Evolutionary conservation across 1,284 basidiomycete species (phyloP).

Genomic region (Apiotrichum akiyoshidainum): DNA sequence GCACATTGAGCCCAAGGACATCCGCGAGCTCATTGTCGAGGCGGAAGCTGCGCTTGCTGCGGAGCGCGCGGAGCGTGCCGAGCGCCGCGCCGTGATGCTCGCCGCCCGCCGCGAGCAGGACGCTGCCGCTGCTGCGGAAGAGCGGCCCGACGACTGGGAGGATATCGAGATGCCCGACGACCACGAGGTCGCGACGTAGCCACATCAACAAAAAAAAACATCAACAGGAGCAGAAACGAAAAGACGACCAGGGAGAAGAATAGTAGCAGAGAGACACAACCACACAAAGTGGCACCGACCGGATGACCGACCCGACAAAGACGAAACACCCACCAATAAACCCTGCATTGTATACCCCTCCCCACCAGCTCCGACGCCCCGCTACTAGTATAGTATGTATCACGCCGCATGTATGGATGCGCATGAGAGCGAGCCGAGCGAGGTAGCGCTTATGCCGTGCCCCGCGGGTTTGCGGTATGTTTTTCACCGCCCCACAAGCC

Average conservation of each 20-base stretch:
- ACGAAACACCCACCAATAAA: background rate
- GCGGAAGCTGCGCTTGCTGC: too few relatives aligned
- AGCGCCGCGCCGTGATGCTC: too few relatives aligned
- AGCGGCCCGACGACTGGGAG: background rate
- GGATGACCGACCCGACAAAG: background rate
- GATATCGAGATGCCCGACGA: background rate
- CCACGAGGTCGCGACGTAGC: background rate
- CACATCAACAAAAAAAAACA: too few relatives aligned
- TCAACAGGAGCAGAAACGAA: too few relatives aligned
- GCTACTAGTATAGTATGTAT: background rate
- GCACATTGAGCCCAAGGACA: too few relatives aligned
- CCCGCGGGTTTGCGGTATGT: too few relatives aligned
- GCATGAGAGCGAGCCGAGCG: too few relatives aligned
- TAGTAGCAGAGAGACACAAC: background rate
- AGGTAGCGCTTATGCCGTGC: too few relatives aligned
- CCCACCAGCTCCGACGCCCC: background rate
- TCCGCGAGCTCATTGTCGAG: too few relatives aligned
- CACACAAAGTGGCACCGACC: background rate
- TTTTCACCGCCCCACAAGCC: too few relatives aligned
- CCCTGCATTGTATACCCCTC: conserved; percentile 12
- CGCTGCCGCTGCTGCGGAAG: background rate
- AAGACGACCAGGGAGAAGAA: background rate
- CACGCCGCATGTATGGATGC: background rate
- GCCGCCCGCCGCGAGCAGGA: background rate
- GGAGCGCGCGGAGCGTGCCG: too few relatives aligned